phyloP scores from a whole-genome alignment of 1,284 basidiomycete species.

The Bondarzewia mesenterica region DNA sequence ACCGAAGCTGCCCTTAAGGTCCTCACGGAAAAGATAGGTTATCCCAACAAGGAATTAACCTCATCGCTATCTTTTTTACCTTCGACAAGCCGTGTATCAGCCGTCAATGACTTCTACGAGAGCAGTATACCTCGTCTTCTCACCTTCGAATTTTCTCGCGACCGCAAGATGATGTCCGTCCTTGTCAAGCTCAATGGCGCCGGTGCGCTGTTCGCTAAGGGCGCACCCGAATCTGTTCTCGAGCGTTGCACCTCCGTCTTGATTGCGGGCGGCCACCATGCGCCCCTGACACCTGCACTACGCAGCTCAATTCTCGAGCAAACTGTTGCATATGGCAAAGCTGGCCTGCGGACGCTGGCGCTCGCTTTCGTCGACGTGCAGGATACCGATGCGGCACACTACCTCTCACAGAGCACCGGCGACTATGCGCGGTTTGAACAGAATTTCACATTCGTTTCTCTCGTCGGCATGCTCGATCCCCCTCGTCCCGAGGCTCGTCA shows the following conservation, averaged over 20 bases:
- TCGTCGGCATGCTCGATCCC: slow-evolving; percentile 98
- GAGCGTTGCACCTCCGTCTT: slow-evolving; percentile 79
- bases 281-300: slow-evolving; percentile 58
- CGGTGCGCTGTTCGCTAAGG: slow-evolving; percentile 83
- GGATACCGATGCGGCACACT: slow-evolving; percentile 73
- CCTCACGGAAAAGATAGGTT: slow-evolving; percentile 85
- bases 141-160: slow-evolving; percentile 96
- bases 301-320: slow-evolving; percentile 57
- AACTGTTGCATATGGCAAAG: slow-evolving; percentile 67
- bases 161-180: slow-evolving; percentile 98
- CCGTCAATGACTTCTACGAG: slow-evolving; percentile 81
- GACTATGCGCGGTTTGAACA: slow-evolving; percentile 90
- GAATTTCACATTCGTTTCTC: slow-evolving; percentile 86
- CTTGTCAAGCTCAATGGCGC: slow-evolving; percentile 35
- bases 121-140: slow-evolving; percentile 69
- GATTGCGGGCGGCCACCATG: slow-evolving; percentile 50
- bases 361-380: slow-evolving; percentile 81
- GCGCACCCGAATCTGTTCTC: slow-evolving; percentile 91
- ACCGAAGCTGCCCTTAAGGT: slow-evolving; percentile 94
- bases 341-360: slow-evolving; percentile 87
- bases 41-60: slow-evolving; percentile 41
- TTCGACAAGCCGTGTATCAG: slow-evolving; percentile 62
- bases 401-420: slow-evolving; percentile 67
- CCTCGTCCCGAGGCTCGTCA: slow-evolving; percentile 88
- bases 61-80: slow-evolving; percentile 54